phyloP scores from a whole-genome alignment of 2,329 filamentous ascomycete genomes.

The Talaromyces atroroseus region DNA sequence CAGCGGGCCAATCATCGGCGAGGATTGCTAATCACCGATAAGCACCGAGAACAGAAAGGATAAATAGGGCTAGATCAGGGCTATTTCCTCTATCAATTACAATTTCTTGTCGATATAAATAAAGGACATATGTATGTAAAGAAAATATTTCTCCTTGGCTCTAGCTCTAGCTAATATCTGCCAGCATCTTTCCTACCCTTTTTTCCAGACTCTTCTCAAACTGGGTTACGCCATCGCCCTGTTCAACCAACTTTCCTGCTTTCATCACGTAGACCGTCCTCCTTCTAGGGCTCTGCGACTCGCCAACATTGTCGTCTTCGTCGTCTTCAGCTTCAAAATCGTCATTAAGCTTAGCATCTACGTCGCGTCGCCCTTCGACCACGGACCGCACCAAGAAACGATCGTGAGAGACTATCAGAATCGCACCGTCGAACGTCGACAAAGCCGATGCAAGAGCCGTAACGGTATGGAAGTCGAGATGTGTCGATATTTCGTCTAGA shows the following conservation, averaged over 20 bases:
- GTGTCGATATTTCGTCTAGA: constrained; percentile 77
- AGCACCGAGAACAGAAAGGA: no score
- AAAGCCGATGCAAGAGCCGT: constrained; percentile 64
- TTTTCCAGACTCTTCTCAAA: constrained; percentile 62
- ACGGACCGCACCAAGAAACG: constrained; percentile 73
- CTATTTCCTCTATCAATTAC: no score
- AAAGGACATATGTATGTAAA: no score
- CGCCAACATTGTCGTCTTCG: constrained; percentile 31
- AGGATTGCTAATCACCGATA: no score
- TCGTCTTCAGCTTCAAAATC: constrained; percentile 45
- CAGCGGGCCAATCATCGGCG: no score
- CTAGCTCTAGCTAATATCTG: not conserved
- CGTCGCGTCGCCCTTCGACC: constrained; percentile 55
- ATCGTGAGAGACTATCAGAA: constrained; percentile 75
- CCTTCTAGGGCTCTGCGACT: constrained; percentile 36
- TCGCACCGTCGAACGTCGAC: constrained; percentile 64
- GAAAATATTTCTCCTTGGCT: no score
- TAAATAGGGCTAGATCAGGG: no score
- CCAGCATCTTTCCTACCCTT: constrained; percentile 47
- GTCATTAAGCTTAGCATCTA: constrained; percentile 34
- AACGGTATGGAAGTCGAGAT: constrained; percentile 78
- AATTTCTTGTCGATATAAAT: no score
- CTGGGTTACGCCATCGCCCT: constrained; percentile 58
- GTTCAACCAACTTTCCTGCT: constrained; percentile 49
- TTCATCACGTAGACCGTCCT: constrained; percentile 58